Evolutionary conservation across 768 basidiomycete species (phyloP).

Genomic region (Tremella fuciformis): DNA sequence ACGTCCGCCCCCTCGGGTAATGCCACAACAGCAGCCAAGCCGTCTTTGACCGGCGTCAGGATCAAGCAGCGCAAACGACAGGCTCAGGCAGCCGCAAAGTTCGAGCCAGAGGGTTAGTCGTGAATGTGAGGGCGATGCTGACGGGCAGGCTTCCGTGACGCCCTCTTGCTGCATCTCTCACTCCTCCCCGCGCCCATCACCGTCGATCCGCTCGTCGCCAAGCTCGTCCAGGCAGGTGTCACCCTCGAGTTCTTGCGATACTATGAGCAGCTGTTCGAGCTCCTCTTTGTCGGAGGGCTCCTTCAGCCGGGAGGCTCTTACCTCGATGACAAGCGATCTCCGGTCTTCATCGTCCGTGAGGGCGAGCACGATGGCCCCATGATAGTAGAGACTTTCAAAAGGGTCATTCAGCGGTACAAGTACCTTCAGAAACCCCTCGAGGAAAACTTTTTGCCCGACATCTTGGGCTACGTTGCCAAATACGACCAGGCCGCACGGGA

Average conservation of each 20-base stretch:
- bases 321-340: constrained; percentile 73
- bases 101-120: constrained; percentile 49
- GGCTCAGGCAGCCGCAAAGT: constrained; percentile 50
- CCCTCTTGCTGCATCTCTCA: constrained; percentile 13
- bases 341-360: constrained; percentile 60
- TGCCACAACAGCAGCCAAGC: constrained; percentile 39
- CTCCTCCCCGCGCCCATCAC: constrained; percentile 44
- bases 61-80: constrained; percentile 51
- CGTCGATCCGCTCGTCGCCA: constrained; percentile 43
- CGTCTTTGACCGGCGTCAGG: constrained; percentile 47
- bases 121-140: constrained; percentile 1
- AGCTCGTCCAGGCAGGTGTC: constrained; percentile 82
- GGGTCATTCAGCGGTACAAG: constrained; percentile 96
- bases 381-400: constrained; percentile 90
- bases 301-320: constrained; percentile 93
- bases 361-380: constrained; percentile 58
- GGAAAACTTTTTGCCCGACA: constrained; percentile 70
- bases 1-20: constrained; percentile 37
- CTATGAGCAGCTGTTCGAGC: constrained; percentile 93
- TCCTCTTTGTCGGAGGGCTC: constrained; percentile 90
- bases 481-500: constrained; percentile 75
- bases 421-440: constrained; percentile 98
- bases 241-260: constrained; percentile 95
- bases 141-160: constrained; percentile 4
- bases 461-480: constrained; percentile 70